Evolutionary conservation across 805 yeast species (phyloP).

Genomic region (Lachancea sp.): DNA sequence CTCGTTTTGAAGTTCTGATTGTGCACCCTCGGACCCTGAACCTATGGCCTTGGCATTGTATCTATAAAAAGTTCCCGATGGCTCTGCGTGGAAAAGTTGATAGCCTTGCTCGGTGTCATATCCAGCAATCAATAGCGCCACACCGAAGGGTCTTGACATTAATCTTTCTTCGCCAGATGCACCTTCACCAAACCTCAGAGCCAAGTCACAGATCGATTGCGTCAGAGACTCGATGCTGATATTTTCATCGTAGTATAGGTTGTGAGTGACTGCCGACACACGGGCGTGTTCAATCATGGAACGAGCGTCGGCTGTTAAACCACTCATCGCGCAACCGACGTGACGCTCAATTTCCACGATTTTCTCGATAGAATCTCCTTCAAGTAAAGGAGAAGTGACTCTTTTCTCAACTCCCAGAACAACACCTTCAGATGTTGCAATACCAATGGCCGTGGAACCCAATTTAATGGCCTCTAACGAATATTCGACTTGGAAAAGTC

Average conservation of each 20-base stretch:
- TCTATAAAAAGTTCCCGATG: conserved; percentile 95
- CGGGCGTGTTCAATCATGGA: conserved; percentile 98
- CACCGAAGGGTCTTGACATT: conserved; percentile 98
- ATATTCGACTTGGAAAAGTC: conserved; percentile 95
- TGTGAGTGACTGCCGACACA: conserved; percentile 80
- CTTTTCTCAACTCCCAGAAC: conserved; percentile 95
- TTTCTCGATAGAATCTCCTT: conserved; percentile 89
- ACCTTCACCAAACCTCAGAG: conserved; percentile 94
- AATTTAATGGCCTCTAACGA: conserved; percentile 94
- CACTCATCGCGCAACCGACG: conserved; percentile 98
- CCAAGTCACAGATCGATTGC: conserved; percentile 94
- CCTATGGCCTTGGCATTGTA: conserved; percentile 99
- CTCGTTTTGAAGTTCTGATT: conserved; percentile 93
- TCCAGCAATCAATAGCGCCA: conserved; percentile 93
- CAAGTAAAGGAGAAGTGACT: conserved; percentile 86
- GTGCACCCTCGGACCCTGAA: conserved; percentile 98
- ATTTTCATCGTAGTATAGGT: conserved; percentile 84
- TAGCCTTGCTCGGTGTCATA: conserved; percentile 90
- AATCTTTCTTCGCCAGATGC: conserved; percentile 88
- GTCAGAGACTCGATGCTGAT: conserved; percentile 90
- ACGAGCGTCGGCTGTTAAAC: conserved; percentile 96
- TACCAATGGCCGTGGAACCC: conserved; percentile 92
- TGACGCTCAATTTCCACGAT: conserved; percentile 91
- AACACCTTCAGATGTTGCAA: conserved; percentile 91
- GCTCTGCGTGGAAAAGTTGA: conserved; percentile 97